A percentile compares a stretch with the other conserved stretches of the same genome.
Evolutionary conservation across 257 asterid species (phyloP).

Genomic region (Plantago ovata): DNA sequence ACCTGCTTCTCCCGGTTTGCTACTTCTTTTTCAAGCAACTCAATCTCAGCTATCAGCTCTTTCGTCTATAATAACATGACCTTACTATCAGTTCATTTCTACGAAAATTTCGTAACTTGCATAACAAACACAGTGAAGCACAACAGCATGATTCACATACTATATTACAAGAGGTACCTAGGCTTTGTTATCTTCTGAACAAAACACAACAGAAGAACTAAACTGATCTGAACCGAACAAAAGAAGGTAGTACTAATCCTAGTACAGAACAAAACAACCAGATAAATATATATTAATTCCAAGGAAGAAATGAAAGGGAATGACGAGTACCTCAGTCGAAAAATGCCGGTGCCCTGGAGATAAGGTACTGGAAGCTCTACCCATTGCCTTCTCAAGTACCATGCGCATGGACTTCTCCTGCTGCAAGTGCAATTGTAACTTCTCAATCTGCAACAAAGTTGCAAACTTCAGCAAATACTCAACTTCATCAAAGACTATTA

Average conservation of each 20-base stretch:
- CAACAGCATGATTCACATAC: no score
- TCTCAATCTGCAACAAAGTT: conserved; percentile 39
- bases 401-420: conserved; percentile 56
- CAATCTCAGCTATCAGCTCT: conserved; percentile 53
- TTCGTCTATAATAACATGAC: conserved; percentile 38
- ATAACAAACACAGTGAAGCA: background rate
- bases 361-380: conserved; percentile 58
- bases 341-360: conserved; percentile 65
- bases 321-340: conserved; percentile 47
- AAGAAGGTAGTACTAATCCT: background rate
- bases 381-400: conserved; percentile 67
- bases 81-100: background rate
- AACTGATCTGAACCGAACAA: no score
- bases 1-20: conserved; percentile 58
- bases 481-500: no score
- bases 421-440: conserved; percentile 45
- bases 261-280: no score
- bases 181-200: no score
- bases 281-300: background rate
- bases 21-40: conserved; percentile 61
- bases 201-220: no score
- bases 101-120: background rate
- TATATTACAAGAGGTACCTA: no score
- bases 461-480: background rate
- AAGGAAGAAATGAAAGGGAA: background rate